Percentiles rank a stretch among this genome's conserved stretches.
Evolutionary conservation across 2,329 filamentous ascomycete genomes (phyloP).

Genomic region (Aureobasidium leucospermi): DNA sequence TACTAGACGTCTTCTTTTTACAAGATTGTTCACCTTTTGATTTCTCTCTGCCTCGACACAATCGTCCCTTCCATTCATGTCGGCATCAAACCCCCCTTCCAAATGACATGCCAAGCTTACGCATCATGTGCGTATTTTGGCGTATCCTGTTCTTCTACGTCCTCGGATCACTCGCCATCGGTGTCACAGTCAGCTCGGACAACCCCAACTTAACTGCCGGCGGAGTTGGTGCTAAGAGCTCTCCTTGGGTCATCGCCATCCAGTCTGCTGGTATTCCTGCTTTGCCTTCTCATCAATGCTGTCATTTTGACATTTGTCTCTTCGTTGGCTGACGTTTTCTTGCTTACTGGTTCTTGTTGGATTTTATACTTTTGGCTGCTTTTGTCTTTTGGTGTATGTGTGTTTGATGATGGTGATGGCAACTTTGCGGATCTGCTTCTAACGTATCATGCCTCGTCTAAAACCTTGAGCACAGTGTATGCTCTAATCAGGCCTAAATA

Average conservation of each 20-base stretch:
- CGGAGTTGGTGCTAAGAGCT: conserved; percentile 29
- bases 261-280: conserved; percentile 58
- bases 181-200: conserved; percentile 51
- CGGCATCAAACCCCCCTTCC: no score
- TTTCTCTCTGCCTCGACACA: no score
- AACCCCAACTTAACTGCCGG: conserved; percentile 44
- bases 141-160: conserved; percentile 53
- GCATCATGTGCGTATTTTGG: conserved; percentile 39
- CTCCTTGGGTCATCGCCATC: conserved; percentile 65
- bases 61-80: no score
- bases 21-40: no score
- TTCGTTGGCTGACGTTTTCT: conserved; percentile 61
- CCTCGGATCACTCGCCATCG: conserved; percentile 49
- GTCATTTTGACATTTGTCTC: conserved; percentile 66
- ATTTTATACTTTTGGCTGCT: conserved; percentile 30
- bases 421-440: no score
- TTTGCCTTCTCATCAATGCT: conserved; percentile 68
- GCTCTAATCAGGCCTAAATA: no score
- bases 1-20: no score
- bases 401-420: no score
- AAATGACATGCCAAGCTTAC: no score
- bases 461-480: no score
- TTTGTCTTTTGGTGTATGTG: no score
- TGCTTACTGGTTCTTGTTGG: conserved; percentile 48
- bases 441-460: no score